These are phyloP conservation scores for Gloeophyllum trabeum DNA, from an alignment of 768 basidiomycete genomes.

Conservation along the genomic window DNA sequence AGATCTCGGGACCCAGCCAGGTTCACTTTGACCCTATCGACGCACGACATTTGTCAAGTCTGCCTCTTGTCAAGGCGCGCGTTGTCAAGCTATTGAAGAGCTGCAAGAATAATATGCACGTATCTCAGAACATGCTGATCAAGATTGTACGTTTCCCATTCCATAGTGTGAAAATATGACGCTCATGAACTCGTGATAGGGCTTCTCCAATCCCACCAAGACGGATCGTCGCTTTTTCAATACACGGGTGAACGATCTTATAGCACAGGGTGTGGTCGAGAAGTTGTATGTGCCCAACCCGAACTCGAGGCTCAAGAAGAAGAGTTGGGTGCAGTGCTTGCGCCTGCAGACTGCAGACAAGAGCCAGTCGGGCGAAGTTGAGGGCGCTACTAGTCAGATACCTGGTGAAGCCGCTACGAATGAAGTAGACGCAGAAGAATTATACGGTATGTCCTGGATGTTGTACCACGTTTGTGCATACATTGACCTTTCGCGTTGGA, in stretches of 20 bases:
- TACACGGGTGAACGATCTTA: constrained; percentile 59
- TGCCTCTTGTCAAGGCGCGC: constrained; percentile 59
- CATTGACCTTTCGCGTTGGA: constrained; percentile 1
- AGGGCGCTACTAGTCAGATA: neutral
- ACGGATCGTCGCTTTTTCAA: constrained; percentile 79
- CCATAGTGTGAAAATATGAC: neutral
- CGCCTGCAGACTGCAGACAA: constrained; percentile 42
- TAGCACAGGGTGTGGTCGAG: constrained; percentile 65
- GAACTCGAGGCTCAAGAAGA: constrained; percentile 30
- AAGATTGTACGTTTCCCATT: constrained; percentile 44
- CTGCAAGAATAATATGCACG: constrained; percentile 60
- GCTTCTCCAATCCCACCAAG: constrained; percentile 64
- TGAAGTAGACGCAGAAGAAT: neutral
- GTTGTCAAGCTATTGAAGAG: constrained; percentile 62
- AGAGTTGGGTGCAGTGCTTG: constrained; percentile 48
- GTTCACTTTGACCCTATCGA: constrained; percentile 66
- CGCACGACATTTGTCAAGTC: constrained; percentile 64
- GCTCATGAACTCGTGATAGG: constrained; percentile 30
- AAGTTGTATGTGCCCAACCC: constrained; percentile 57
- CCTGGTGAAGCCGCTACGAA: neutral
- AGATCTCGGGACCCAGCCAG: constrained; percentile 12
- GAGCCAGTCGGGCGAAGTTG: constrained; percentile 9
- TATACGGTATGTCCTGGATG: neutral
- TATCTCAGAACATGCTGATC: constrained; percentile 65
- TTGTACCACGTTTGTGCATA: neutral